Percentiles rank a stretch among this genome's conserved stretches.
These are phyloP conservation scores for Aureobasidium sp. DNA, from an alignment of 2,329 filamentous ascomycete genomes.

Conservation along the genomic window DNA sequence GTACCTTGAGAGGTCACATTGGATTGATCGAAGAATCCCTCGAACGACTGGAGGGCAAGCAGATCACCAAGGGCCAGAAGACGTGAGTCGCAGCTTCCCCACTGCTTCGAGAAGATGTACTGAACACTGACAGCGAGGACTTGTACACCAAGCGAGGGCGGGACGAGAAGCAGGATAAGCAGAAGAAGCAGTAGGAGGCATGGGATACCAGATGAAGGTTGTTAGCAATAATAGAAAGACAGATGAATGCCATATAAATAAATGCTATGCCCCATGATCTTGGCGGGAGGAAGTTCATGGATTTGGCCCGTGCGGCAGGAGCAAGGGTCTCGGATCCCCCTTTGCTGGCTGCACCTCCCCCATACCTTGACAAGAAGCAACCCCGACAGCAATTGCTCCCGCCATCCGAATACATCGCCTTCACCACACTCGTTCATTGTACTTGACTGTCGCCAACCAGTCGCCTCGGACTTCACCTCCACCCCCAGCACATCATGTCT, in stretches of 20 bases:
- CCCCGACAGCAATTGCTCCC: not conserved
- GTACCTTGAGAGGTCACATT: conserved; percentile 39
- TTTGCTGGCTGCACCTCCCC: conserved; percentile 10
- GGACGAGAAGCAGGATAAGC: conserved; percentile 18
- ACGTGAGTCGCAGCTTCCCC: conserved; percentile 21
- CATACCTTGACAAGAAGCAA: not conserved
- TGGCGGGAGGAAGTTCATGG: not conserved
- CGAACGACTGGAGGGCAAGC: conserved; percentile 35
- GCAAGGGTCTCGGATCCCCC: conserved; percentile 1
- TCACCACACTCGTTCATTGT: conserved; percentile 4
- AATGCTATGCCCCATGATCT: conserved; percentile 8
- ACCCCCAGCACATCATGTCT: not conserved
- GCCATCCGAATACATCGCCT: not conserved
- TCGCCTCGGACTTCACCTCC: not conserved
- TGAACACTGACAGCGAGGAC: conserved; percentile 16
- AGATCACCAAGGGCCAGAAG: conserved; percentile 28
- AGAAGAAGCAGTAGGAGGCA: conserved; percentile 8
- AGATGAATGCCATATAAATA: not conserved
- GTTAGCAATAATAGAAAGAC: not conserved
- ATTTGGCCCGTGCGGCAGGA: conserved; percentile 6
- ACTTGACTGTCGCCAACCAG: not conserved
- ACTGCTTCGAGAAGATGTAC: not conserved
- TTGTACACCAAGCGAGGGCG: conserved; percentile 22
- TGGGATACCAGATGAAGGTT: too few species aligned
- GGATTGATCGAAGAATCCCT: conserved; percentile 39